phyloP scores from a whole-genome alignment of 306 rosid species.

The Cucumis melo region DNA sequence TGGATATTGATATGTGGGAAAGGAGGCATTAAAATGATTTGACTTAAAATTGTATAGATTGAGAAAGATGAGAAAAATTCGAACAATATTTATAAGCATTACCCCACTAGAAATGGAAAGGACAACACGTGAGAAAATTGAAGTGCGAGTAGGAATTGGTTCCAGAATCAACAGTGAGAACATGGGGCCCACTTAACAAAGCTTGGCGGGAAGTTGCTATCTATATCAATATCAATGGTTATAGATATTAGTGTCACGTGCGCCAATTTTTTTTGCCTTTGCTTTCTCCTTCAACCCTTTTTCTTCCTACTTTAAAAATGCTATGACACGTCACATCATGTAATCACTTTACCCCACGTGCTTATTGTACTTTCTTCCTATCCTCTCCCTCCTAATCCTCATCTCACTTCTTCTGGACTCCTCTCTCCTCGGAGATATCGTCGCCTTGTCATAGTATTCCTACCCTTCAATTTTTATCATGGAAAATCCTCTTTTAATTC shows the following conservation, averaged over 20 bases:
- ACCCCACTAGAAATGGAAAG: not conserved
- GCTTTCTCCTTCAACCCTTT: not conserved
- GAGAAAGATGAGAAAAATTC: too few relatives aligned
- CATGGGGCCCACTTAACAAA: not conserved
- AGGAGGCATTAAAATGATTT: too few relatives aligned
- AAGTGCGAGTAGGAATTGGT: not conserved
- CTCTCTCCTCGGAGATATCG: not conserved
- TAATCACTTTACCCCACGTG: not conserved
- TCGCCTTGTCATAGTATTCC: too few relatives aligned
- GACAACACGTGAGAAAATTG: not conserved
- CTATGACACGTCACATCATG: not conserved
- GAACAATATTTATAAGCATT: too few relatives aligned
- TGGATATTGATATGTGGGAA: too few relatives aligned
- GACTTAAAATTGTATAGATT: too few relatives aligned
- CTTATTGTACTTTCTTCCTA: not conserved
- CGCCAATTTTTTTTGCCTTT: not conserved
- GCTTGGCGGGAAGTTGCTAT: not conserved
- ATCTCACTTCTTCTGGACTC: not conserved
- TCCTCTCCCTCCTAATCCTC: not conserved
- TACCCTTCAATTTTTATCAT: too few relatives aligned
- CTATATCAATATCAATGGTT: too few relatives aligned
- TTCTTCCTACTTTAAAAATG: too few relatives aligned
- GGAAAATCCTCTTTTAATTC: too few relatives aligned
- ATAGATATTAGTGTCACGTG: not conserved
- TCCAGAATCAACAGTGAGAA: not conserved